phyloP scores from a whole-genome alignment of 768 basidiomycete species.

The Suillus tomentosus region DNA sequence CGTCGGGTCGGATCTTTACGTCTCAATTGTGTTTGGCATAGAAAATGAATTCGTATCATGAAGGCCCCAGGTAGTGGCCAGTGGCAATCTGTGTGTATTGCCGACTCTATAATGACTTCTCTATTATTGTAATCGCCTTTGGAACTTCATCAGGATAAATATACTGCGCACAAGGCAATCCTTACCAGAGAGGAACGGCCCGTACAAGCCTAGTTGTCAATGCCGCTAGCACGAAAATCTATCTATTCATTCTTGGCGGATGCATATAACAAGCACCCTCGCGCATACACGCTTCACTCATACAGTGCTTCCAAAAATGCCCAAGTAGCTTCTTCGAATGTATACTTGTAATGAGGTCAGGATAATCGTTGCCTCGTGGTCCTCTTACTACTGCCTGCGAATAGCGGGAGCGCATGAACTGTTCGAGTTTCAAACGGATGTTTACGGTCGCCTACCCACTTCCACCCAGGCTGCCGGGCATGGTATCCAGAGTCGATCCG shows the following conservation, averaged over 20 bases:
- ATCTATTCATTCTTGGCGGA: background rate
- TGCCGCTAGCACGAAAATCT: background rate
- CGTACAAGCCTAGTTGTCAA: background rate
- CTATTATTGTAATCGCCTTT: background rate
- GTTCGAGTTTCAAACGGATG: background rate
- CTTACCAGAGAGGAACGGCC: no score
- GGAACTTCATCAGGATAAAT: background rate
- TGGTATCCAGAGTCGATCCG: background rate
- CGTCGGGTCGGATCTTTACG: constrained; percentile 1
- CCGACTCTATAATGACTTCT: background rate
- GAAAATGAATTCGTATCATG: background rate
- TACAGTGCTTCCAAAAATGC: background rate
- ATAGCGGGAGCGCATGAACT: background rate
- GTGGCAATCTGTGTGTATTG: background rate
- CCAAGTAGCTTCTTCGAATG: background rate
- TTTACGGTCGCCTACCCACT: background rate
- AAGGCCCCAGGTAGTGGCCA: no score
- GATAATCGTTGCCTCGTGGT: background rate
- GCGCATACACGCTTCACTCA: background rate
- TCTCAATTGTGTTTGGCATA: background rate
- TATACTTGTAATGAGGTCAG: background rate
- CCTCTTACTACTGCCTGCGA: background rate
- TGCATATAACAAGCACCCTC: background rate
- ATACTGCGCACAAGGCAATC: background rate
- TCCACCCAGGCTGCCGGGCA: background rate